Evolutionary conservation across 306 rosid species (phyloP), one percentile per base, ranked within the genome.

Genomic region (Pterocarpus santalinus): DNA sequence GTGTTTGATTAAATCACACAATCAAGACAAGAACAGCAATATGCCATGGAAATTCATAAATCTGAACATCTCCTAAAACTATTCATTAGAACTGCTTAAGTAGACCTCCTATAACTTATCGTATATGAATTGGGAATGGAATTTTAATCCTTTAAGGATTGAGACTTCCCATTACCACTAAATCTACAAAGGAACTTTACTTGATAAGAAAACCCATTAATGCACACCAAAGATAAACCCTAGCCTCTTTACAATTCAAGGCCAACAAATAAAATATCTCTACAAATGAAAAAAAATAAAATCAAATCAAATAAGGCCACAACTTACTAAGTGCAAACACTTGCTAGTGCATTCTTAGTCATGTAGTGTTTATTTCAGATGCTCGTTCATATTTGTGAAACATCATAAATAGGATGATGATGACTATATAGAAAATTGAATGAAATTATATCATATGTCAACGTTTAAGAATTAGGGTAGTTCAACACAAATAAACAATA

Each of bases 271-370:
- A 22, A 51, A 51, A 7, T 51, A 70, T 6, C 32, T 32, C 4
- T 28, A 28, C 5, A 4, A 5, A 7, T 46, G 57, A 68, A 22
- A 68, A 28, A 11, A 69, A 46, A 46, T 38, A 4, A 38, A 4
- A 38, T 38, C 4, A 38, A 69, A 46, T 13, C 7, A 69, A 34
- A 35, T 17, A n/a, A 53, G 33, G 34, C 36, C 10, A 36, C 49
- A 56, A 39, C 15, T 49, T 53, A 16, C 77, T 35, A 41, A 74
- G 36, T 60, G 55, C 32, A 73, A 39, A 39, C 10, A 43, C 69
- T 14, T 44, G 70, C 46, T 39, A 73, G 66, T 36, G 65, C 65
- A 36, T 55, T 46, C 12, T n/a, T 32, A 7, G 63, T 52, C 33
- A 33, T 17, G 10, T 49, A 16, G 49, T 51, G 46, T 70, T 34